These are phyloP conservation scores for Bonia amplexicaulis DNA, from an alignment of 176 grass and related monocot species.

Conservation along the genomic window DNA sequence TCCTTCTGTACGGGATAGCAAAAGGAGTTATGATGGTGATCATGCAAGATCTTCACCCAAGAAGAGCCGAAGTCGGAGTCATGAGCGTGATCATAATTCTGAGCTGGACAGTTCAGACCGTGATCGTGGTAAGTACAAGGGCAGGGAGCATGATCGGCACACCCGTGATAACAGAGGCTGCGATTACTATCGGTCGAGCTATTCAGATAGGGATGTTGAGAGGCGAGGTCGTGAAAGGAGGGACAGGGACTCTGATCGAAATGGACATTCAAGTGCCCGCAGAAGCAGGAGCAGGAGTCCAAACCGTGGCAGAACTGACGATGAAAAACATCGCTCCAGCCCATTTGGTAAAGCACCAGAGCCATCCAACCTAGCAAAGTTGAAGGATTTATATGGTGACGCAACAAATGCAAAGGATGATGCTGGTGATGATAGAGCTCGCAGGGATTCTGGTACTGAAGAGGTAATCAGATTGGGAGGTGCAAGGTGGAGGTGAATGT, in stretches of 20 bases:
- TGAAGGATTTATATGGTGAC: constrained; percentile 93
- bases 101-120: constrained; percentile 36
- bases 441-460: constrained; percentile 63
- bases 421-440: constrained; percentile 30
- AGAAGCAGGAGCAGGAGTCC: constrained; percentile 53
- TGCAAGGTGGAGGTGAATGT: constrained; percentile 70
- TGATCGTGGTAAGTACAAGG: constrained; percentile 38
- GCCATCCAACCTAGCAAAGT: constrained; percentile 67
- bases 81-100: constrained; percentile 30
- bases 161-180: constrained; percentile 33
- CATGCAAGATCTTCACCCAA: constrained; percentile 40
- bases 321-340: constrained; percentile 38
- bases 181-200: constrained; percentile 28
- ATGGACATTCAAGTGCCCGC: constrained; percentile 28
- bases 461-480: constrained; percentile 93
- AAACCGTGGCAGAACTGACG: constrained; percentile 30
- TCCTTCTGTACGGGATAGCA: constrained; percentile 38
- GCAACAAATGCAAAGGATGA: constrained; percentile 48
- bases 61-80: constrained; percentile 31
- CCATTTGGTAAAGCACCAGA: constrained; percentile 62
- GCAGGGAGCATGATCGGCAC: constrained; percentile 35
- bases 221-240: constrained; percentile 46
- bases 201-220: constrained; percentile 39
- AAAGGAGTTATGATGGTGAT: constrained; percentile 40
- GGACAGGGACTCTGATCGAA: constrained; percentile 42